These are phyloP conservation scores for Entophlyctis luteolus DNA, from an alignment of 192 early-diverging fungal species.

Conservation along the genomic window DNA sequence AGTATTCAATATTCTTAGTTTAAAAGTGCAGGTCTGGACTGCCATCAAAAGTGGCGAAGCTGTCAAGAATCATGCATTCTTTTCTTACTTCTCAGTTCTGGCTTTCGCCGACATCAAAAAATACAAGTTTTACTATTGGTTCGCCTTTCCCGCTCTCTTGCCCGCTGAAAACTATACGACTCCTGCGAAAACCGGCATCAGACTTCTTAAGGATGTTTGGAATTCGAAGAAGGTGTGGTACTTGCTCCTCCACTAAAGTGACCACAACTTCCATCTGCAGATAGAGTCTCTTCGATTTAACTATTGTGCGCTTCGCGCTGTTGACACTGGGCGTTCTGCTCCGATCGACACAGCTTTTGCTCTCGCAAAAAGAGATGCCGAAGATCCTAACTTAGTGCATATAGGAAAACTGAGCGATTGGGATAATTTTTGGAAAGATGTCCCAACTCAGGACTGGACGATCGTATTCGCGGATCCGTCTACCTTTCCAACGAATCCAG, in stretches of 20 bases:
- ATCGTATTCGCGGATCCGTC: conserved; percentile 89
- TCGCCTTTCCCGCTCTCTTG: conserved; percentile 83
- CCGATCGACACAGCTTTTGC: conserved; percentile 13
- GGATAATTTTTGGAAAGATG: conserved; percentile 47
- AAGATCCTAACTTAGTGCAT: conserved; percentile 8
- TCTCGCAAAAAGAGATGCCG: conserved; percentile 1
- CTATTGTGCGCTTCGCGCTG: too few species aligned
- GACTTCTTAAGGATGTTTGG: conserved; percentile 39
- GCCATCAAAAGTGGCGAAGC: conserved; percentile 67
- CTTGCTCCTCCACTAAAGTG: too few species aligned
- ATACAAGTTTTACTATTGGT: conserved; percentile 93
- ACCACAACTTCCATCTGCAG: too few species aligned
- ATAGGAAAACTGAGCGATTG: conserved; percentile 53
- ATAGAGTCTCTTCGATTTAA: too few species aligned
- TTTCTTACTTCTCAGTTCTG: conserved; percentile 72
- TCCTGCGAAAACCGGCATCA: not conserved
- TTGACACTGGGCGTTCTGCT: too few species aligned
- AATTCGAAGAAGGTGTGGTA: conserved; percentile 5
- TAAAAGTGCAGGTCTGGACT: conserved; percentile 73
- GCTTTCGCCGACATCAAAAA: conserved; percentile 96
- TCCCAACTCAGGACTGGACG: conserved; percentile 29
- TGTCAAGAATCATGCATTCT: conserved; percentile 54
- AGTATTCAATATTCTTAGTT: too few species aligned
- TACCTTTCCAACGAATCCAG: conserved; percentile 65
- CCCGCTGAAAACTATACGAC: conserved; percentile 55